Evolutionary conservation across 352 stramenopile genomes (phyloP).

Genomic region (Pythium periplocum): DNA sequence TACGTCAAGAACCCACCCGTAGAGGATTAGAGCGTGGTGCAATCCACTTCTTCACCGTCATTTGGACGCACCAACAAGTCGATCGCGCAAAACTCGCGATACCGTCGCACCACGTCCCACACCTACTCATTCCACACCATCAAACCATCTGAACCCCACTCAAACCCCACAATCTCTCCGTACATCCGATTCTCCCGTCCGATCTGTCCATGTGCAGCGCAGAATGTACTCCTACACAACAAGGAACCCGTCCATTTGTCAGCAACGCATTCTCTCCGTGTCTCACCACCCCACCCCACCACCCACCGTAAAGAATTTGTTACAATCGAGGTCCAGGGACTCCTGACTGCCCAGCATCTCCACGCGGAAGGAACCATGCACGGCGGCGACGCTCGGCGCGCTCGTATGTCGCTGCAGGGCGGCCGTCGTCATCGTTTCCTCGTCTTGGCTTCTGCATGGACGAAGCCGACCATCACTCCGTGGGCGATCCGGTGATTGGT

Average conservation of each 20-base stretch:
- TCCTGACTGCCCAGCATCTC: slow-evolving; percentile 77
- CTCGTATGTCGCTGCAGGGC: slow-evolving; percentile 15
- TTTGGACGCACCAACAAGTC: slow-evolving; percentile 63
- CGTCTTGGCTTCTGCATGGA: too few relatives aligned
- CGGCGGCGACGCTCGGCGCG: slow-evolving; percentile 4
- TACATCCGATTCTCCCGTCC: slow-evolving; percentile 14
- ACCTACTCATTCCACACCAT: slow-evolving; percentile 25
- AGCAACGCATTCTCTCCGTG: not conserved
- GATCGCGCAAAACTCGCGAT: slow-evolving; percentile 82
- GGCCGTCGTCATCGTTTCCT: not conserved
- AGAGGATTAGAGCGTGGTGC: not conserved
- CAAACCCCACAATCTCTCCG: not conserved
- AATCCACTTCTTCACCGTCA: not conserved
- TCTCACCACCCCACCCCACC: not conserved
- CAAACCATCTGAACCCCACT: not conserved
- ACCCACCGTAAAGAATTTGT: slow-evolving; percentile 82
- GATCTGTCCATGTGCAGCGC: slow-evolving; percentile 60
- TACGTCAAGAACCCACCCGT: slow-evolving; percentile 10
- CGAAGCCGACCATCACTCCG: too few relatives aligned
- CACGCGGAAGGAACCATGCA: slow-evolving; percentile 60
- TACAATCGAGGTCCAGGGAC: slow-evolving; percentile 76
- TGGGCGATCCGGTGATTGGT: too few relatives aligned
- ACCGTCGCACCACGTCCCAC: slow-evolving; percentile 78
- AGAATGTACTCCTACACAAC: slow-evolving; percentile 71
- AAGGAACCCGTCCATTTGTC: not conserved